Percentiles rank a stretch among this genome's conserved stretches.
Evolutionary conservation across 805 yeast species (phyloP).

Genomic region (Jamesozyma lodderae): DNA sequence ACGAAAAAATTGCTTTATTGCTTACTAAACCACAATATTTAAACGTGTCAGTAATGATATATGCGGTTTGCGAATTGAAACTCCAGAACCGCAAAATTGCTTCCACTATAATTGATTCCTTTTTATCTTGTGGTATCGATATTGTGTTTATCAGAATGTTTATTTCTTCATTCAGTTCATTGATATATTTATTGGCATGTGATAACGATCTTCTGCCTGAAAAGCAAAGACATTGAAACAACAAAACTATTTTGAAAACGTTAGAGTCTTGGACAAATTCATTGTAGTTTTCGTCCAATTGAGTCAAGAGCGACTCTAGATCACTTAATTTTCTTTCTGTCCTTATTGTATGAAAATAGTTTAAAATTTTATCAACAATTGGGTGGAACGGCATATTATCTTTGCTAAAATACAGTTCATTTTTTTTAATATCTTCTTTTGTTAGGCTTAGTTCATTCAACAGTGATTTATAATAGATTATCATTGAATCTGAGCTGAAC

Average conservation of each 20-base stretch:
- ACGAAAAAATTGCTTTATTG: conserved; percentile 32
- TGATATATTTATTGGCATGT: conserved; percentile 50
- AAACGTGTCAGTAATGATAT: conserved; percentile 42
- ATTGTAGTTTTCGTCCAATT: conserved; percentile 16
- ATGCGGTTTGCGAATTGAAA: conserved; percentile 50
- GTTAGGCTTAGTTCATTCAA: conserved; percentile 12
- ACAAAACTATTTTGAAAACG: conserved; percentile 44
- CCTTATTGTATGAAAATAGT: conserved; percentile 21
- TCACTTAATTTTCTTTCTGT: conserved; percentile 16
- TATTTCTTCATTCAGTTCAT: conserved; percentile 29
- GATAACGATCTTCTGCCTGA: conserved; percentile 83
- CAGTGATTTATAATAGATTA: conserved; percentile 27
- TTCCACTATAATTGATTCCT: conserved; percentile 38
- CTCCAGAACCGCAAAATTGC: conserved; percentile 53
- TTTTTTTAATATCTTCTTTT: conserved; percentile 17
- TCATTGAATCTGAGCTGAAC: conserved; percentile 24
- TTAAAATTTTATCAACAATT: conserved; percentile 28
- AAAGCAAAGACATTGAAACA: conserved; percentile 63
- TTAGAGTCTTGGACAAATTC: conserved; percentile 30
- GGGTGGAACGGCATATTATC: conserved; percentile 28
- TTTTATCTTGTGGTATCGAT: conserved; percentile 9
- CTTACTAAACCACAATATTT: conserved; percentile 35
- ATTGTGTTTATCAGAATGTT: conserved; percentile 12
- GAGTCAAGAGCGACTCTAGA: conserved; percentile 16
- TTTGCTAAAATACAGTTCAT: conserved; percentile 29